Conservation (phyloP, 2,329 filamentous ascomycete species). For the Cladosporium sp. region DNA sequence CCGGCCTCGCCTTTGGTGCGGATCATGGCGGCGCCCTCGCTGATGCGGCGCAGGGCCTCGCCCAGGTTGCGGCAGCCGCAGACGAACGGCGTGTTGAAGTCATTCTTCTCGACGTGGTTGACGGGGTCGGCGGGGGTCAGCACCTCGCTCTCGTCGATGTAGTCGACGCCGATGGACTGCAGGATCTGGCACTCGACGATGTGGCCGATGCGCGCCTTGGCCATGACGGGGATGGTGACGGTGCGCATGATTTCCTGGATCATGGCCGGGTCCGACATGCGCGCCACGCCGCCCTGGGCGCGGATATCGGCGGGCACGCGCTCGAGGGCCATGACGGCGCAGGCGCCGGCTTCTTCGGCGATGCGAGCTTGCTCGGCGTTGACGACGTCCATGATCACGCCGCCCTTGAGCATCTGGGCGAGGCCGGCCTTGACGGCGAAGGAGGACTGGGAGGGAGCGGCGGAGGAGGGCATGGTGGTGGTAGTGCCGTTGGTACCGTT, state of each 20-base stretch:
- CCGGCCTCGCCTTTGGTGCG: slow-evolving; percentile 97
- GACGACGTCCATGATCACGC: slow-evolving; percentile 99
- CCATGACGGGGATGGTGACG: slow-evolving; percentile 98
- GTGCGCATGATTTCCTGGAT: slow-evolving; percentile 93
- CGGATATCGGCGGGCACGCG: slow-evolving; percentile 96
- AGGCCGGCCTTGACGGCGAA: slow-evolving; percentile 93
- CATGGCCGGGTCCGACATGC: slow-evolving; percentile 93
- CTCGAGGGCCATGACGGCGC: slow-evolving; percentile 97
- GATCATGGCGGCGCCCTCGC: slow-evolving; percentile 97
- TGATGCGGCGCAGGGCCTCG: slow-evolving; percentile 84
- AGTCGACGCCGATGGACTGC: slow-evolving; percentile 90
- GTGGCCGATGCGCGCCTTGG: slow-evolving; percentile 95
- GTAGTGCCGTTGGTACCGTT: slow-evolving; percentile 21
- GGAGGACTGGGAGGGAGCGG: slow-evolving; percentile 38
- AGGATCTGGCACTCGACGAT: slow-evolving; percentile 98
- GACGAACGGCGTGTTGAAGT: slow-evolving; percentile 82
- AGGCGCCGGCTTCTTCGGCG: slow-evolving; percentile 92
- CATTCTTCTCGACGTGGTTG: slow-evolving; percentile 86
- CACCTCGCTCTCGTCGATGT: slow-evolving; percentile 97
- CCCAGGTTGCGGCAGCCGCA: slow-evolving; percentile 93
- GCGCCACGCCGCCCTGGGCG: slow-evolving; percentile 82
- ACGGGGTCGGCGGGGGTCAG: slow-evolving; percentile 87
- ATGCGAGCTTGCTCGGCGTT: slow-evolving; percentile 88
- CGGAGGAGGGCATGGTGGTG: slow-evolving; percentile 16
- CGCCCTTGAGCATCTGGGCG: slow-evolving; percentile 97